Evolutionary conservation across 805 yeast genomes (phyloP), one percentile per base, ranked within the genome.

Genomic region (Candida silvatica): DNA sequence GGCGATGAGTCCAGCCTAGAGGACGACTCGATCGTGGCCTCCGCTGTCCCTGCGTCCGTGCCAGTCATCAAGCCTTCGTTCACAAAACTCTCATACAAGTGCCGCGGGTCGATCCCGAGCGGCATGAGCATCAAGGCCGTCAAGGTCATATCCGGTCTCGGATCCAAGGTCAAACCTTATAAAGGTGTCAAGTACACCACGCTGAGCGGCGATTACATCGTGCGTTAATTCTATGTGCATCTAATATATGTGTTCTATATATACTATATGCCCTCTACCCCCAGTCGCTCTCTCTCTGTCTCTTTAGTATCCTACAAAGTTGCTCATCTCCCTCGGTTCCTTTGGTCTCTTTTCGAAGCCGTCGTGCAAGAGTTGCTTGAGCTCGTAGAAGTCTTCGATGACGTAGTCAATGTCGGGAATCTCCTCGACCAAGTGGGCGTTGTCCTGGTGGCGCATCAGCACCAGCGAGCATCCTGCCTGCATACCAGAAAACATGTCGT

Each of bases 141-240:
- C 41, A 71, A 74, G 47, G 69, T 85, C 14, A 17, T 48, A 4
- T 63, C 62, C 43, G 87, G 90, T 0, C 46, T 75, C 37, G 71
- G 71, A 5, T 75, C 74, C 3, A 62, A 64, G 4, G 79, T 74
- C 8, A 80, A 77, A 48, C 95, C 95, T 0, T 88, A 75, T 63
- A 88, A 87, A 54, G 97, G 97, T 1, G 96, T 88, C 16, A 82
- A 87, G 51, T 88, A 88, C 51, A 61, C 71, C 8, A 77, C 95
- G 5, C 59, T 60, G 36, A 67, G 82, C 0, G 82, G 80, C 1
- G 77, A 79, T 36, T 72, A 64, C 46, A 59, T 74, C 3, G 61
- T 77, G n/a, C 49, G 61, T 25, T 58, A 32, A 40, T 22, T 7
- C 11, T 12, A 22, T 22, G 24, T 9, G 12, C 20, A 16, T 11